A percentile compares a stretch with the other conserved stretches of the same genome.
These are phyloP conservation scores for Arachis hypogaea DNA, from an alignment of 306 rosid species.

Conservation along the genomic window DNA sequence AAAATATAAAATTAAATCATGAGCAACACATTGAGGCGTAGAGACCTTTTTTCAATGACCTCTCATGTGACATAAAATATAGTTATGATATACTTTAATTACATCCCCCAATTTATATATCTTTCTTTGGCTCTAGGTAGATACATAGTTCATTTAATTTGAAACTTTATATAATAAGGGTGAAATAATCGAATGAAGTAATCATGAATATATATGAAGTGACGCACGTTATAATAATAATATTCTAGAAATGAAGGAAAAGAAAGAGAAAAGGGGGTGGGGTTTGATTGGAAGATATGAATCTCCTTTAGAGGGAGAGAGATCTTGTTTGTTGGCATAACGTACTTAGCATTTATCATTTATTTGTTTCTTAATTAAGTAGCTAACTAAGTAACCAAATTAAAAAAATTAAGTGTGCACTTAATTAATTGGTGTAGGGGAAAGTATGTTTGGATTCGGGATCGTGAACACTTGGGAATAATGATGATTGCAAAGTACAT, in stretches of 20 bases:
- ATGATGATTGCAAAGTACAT: slow-evolving; percentile 78
- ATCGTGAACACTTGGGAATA: slow-evolving; percentile 70
- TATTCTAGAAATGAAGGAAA: background rate
- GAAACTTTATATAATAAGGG: slow-evolving; percentile 12
- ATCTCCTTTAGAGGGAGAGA: slow-evolving; percentile 39
- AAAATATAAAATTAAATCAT: background rate
- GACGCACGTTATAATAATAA: background rate
- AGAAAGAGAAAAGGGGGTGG: slow-evolving; percentile 1
- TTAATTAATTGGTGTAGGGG: slow-evolving; percentile 18
- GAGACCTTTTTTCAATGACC: background rate
- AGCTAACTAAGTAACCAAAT: slow-evolving; percentile 21
- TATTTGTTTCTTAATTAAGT: slow-evolving; percentile 14
- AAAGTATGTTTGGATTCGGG: slow-evolving; percentile 65
- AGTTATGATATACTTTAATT: too few relatives aligned
- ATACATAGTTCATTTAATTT: slow-evolving; percentile 18
- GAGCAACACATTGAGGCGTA: background rate
- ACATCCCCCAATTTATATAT: background rate
- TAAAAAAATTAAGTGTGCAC: background rate
- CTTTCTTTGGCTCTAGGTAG: background rate
- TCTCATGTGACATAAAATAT: background rate
- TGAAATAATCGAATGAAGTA: slow-evolving; percentile 1
- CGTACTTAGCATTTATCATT: slow-evolving; percentile 16
- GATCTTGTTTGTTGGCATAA: slow-evolving; percentile 38
- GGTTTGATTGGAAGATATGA: slow-evolving; percentile 32
- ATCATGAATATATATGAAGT: background rate